Evolutionary conservation across 495 filamentous ascomycete species (phyloP).

Genomic region (Viridothelium virens): DNA sequence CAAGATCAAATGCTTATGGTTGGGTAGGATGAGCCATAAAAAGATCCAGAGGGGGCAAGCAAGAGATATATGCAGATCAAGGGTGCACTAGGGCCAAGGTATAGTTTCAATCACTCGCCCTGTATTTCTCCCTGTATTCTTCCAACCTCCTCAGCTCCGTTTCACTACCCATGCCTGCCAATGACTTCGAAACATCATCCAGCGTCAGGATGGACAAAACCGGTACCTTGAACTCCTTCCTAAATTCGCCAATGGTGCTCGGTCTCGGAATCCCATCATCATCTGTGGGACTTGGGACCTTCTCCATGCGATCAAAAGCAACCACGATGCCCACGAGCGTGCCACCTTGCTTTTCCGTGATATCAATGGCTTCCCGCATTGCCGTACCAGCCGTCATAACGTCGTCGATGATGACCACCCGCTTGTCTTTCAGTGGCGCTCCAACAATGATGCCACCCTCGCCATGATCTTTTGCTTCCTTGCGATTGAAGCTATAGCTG

Average conservation of each 20-base stretch:
- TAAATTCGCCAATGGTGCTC: slow-evolving; percentile 62
- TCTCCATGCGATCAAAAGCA: slow-evolving; percentile 82
- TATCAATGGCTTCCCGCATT: slow-evolving; percentile 78
- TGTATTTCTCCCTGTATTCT: slow-evolving; percentile 71
- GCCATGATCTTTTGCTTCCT: slow-evolving; percentile 89
- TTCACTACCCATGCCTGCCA: slow-evolving; percentile 46
- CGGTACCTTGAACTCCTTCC: slow-evolving; percentile 50
- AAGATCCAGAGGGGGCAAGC: too few relatives aligned
- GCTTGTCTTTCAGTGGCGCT: slow-evolving; percentile 71
- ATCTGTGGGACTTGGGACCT: slow-evolving; percentile 41
- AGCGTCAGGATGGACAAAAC: slow-evolving; percentile 45
- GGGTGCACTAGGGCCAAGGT: too few relatives aligned
- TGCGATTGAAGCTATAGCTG: slow-evolving; percentile 86
- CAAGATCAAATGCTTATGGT: neutral
- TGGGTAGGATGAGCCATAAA: neutral
- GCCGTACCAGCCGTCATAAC: slow-evolving; percentile 94
- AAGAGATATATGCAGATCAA: too few relatives aligned
- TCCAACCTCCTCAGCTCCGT: slow-evolving; percentile 63
- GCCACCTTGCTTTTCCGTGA: slow-evolving; percentile 74
- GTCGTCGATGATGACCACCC: slow-evolving; percentile 85
- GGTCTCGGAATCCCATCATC: slow-evolving; percentile 17
- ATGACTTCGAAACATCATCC: slow-evolving; percentile 69
- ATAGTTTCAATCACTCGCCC: slow-evolving; percentile 46
- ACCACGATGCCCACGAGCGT: slow-evolving; percentile 76
- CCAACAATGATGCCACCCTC: slow-evolving; percentile 91